These are phyloP conservation scores for Fusarium dlaminii DNA, from an alignment of 2,329 filamentous ascomycete genomes.

Conservation along the genomic window DNA sequence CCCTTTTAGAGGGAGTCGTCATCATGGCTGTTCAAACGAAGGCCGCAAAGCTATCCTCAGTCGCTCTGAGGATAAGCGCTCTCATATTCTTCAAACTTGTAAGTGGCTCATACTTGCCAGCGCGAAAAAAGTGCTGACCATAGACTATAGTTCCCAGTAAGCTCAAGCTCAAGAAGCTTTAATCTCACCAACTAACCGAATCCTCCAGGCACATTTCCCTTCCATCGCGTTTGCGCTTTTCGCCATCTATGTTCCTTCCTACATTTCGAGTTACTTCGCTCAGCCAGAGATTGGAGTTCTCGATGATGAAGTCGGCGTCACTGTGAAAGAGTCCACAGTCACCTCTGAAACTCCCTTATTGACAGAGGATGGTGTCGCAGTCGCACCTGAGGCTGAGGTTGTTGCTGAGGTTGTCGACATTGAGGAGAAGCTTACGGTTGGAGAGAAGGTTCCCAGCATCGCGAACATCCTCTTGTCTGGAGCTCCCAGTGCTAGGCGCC, in stretches of 20 bases:
- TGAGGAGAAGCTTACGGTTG: conserved; percentile 68
- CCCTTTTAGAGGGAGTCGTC: conserved; percentile 16
- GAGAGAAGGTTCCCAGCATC: conserved; percentile 64
- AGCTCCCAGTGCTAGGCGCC: conserved; percentile 76
- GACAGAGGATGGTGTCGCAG: conserved; percentile 45
- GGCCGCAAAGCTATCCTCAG: conserved; percentile 49
- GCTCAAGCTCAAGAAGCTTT: conserved; percentile 15
- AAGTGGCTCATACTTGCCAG: conserved; percentile 20
- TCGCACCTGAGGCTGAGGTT: conserved; percentile 47
- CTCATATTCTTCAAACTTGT: conserved; percentile 52
- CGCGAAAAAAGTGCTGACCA: conserved; percentile 18
- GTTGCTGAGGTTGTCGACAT: conserved; percentile 66
- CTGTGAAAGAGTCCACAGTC: conserved; percentile 58
- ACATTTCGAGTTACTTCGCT: conserved; percentile 66
- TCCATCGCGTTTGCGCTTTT: conserved; percentile 70
- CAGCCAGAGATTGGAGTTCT: conserved; percentile 67
- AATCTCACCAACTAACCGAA: conserved; percentile 23
- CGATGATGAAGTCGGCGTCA: conserved; percentile 68
- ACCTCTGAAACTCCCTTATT: conserved; percentile 40
- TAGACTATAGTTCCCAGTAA: conserved; percentile 49
- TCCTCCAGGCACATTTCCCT: conserved; percentile 50
- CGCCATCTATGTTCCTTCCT: conserved; percentile 72
- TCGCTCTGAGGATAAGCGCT: conserved; percentile 49
- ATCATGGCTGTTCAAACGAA: conserved; percentile 46
- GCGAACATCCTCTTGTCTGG: conserved; percentile 78